phyloP scores from a whole-genome alignment of 345 rosid species.

The Aquilaria yunnanensis region DNA sequence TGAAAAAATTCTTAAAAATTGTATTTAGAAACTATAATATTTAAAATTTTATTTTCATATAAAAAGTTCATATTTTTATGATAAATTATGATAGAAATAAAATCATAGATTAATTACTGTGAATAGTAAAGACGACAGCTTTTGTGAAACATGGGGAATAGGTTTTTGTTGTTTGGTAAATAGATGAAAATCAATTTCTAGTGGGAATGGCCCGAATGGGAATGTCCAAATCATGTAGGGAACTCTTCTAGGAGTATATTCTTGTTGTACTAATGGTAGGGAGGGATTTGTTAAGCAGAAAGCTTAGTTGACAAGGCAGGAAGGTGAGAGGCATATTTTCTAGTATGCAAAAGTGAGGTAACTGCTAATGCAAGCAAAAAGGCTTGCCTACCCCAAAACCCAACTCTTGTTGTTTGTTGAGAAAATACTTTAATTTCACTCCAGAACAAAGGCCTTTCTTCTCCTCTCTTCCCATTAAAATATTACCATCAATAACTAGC shows the following conservation, averaged over 20 bases:
- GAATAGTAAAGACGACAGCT: too few relatives aligned
- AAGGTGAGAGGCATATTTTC: slow-evolving; percentile 36
- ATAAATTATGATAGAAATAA: too few relatives aligned
- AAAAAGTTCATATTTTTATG: too few relatives aligned
- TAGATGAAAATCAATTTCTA: neutral
- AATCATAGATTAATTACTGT: too few relatives aligned
- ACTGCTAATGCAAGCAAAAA: slow-evolving; percentile 46
- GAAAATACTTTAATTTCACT: slow-evolving; percentile 32
- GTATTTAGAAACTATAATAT: too few relatives aligned
- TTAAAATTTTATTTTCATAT: too few relatives aligned
- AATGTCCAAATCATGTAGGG: neutral
- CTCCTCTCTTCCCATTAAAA: slow-evolving; percentile 6
- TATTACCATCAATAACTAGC: slow-evolving; percentile 26
- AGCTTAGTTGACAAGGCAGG: slow-evolving; percentile 39
- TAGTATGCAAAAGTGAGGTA: slow-evolving; percentile 11
- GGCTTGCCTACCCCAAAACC: slow-evolving; percentile 22
- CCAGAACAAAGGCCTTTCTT: slow-evolving; percentile 6
- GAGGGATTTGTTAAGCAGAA: slow-evolving; percentile 2
- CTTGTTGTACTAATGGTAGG: neutral
- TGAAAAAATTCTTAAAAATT: too few relatives aligned
- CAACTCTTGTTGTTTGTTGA: slow-evolving; percentile 27
- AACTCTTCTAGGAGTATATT: neutral
- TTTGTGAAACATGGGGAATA: too few relatives aligned
- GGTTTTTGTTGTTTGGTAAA: too few relatives aligned
- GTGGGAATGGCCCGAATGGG: neutral